Evolutionary conservation across 306 rosid species (phyloP).

Genomic region (Adenanthera pavonina): DNA sequence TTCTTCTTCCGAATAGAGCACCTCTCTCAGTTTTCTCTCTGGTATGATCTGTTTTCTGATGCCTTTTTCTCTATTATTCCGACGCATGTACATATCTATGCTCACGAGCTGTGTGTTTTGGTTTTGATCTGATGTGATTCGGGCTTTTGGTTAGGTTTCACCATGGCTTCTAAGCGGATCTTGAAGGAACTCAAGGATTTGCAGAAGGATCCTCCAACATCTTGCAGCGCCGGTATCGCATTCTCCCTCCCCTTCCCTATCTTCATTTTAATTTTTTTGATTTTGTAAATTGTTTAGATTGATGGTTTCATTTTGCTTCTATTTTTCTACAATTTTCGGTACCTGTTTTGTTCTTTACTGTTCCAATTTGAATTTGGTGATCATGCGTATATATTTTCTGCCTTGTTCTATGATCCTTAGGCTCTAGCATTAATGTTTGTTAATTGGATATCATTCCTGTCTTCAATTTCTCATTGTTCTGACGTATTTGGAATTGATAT

Average conservation of each 20-base stretch:
- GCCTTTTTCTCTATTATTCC: neutral
- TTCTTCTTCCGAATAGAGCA: slow-evolving; percentile 18
- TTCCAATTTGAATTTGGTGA: neutral
- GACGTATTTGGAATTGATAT: neutral
- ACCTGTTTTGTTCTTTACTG: neutral
- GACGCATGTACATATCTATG: neutral
- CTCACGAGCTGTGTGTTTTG: neutral
- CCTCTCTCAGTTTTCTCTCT: slow-evolving; percentile 31
- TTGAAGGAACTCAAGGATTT: slow-evolving; percentile 93
- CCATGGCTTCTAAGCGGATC: slow-evolving; percentile 95
- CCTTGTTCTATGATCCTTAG: slow-evolving; percentile 11
- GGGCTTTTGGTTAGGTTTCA: slow-evolving; percentile 40
- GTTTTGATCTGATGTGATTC: slow-evolving; percentile 34
- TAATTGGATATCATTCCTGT: neutral
- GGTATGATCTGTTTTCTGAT: slow-evolving; percentile 31
- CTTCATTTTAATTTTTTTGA: neutral
- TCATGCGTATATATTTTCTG: neutral
- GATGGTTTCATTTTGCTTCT: neutral
- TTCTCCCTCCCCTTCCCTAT: neutral
- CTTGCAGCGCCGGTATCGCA: slow-evolving; percentile 84
- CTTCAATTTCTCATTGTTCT: neutral
- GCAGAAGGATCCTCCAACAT: slow-evolving; percentile 97
- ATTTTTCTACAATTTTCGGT: neutral
- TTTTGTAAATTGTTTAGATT: neutral
- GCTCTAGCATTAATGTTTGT: neutral